These are phyloP conservation scores for Elongisporangium undulatum DNA, from an alignment of 352 stramenopile species.

Conservation along the genomic window DNA sequence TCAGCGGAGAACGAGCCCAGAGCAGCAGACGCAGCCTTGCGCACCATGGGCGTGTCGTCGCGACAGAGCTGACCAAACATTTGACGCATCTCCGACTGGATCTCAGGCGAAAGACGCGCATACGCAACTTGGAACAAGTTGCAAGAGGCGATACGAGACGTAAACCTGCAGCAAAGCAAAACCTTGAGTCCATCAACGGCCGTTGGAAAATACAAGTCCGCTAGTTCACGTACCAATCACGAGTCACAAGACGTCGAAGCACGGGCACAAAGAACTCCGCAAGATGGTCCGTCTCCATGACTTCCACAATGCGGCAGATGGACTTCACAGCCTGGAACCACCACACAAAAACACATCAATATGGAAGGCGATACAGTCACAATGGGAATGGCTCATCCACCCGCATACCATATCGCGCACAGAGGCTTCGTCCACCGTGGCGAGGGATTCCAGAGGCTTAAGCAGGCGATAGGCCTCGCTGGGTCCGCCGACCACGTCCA, in stretches of 20 bases:
- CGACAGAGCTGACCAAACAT: slow-evolving; percentile 94
- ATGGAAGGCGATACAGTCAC: neutral
- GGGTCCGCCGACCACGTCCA: slow-evolving; percentile 89
- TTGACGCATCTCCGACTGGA: slow-evolving; percentile 77
- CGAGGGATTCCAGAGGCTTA: slow-evolving; percentile 91
- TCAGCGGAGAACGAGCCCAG: slow-evolving; percentile 86
- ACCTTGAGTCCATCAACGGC: neutral
- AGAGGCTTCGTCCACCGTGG: slow-evolving; percentile 93
- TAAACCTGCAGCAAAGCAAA: slow-evolving; percentile 37
- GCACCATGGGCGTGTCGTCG: slow-evolving; percentile 98
- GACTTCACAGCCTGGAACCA: slow-evolving; percentile 76
- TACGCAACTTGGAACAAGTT: slow-evolving; percentile 82
- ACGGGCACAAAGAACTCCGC: slow-evolving; percentile 91
- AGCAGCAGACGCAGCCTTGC: slow-evolving; percentile 86
- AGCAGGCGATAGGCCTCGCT: slow-evolving; percentile 89
- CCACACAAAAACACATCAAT: neutral
- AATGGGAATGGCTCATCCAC: too few species aligned
- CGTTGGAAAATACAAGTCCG: neutral
- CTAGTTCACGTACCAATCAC: slow-evolving; percentile 94
- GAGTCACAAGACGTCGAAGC: slow-evolving; percentile 89
- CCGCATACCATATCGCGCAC: slow-evolving; percentile 89
- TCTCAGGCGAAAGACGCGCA: slow-evolving; percentile 36
- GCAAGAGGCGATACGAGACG: slow-evolving; percentile 82
- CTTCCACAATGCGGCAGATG: slow-evolving; percentile 85
- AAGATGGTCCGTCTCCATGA: slow-evolving; percentile 86